These are phyloP conservation scores for Tremella fuciformis DNA, from an alignment of 768 basidiomycete species.

Conservation along the genomic window DNA sequence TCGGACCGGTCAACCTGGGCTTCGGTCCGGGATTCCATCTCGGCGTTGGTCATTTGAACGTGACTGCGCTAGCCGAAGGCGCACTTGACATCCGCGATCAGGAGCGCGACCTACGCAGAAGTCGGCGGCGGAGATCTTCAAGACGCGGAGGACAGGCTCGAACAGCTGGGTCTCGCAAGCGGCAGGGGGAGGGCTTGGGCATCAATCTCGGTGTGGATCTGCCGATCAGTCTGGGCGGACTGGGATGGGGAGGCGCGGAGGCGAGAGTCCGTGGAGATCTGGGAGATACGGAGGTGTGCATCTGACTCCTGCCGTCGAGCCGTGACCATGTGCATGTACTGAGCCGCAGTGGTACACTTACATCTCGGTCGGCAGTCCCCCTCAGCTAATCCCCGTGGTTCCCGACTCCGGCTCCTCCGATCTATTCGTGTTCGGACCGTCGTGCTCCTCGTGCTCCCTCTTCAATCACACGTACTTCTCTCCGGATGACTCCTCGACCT, in stretches of 20 bases:
- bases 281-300: conserved; percentile 26
- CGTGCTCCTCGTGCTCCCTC: conserved; percentile 16
- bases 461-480: conserved; percentile 17
- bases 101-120: not conserved
- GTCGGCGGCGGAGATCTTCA: not conserved
- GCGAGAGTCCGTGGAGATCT: conserved; percentile 22
- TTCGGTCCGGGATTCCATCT: not conserved
- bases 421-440: conserved; percentile 21
- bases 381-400: conserved; percentile 26
- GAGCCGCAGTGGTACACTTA: conserved; percentile 28
- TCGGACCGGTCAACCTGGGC: conserved; percentile 10
- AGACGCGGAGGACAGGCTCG: too few relatives aligned
- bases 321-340: not conserved
- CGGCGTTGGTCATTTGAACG: not conserved
- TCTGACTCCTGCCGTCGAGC: not conserved
- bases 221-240: conserved; percentile 3
- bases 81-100: not conserved
- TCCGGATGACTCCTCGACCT: conserved; percentile 12
- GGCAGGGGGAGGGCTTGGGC: not conserved
- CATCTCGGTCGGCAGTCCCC: conserved; percentile 27
- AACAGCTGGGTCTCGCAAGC: too few relatives aligned
- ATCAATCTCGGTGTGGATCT: conserved; percentile 10
- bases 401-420: conserved; percentile 33
- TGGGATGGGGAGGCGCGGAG: conserved; percentile 25
- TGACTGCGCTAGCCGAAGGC: not conserved